Evolutionary conservation across 192 early-diverging fungal genomes (phyloP).

Genomic region (Pecoramyces ruminantium): DNA sequence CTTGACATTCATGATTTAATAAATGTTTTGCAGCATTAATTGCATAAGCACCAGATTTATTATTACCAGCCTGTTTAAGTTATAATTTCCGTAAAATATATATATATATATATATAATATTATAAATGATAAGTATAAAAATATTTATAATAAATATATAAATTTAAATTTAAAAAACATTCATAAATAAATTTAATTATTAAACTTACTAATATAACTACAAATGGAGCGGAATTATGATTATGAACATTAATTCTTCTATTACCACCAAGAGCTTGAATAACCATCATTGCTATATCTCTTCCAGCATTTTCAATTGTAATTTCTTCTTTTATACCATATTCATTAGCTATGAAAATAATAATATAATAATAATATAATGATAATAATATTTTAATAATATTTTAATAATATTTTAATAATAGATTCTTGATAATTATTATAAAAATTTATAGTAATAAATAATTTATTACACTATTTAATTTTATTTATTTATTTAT

Average conservation of each 20-base stretch:
- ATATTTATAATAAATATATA: no score
- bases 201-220: conserved; percentile 33
- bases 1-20: conserved; percentile 58
- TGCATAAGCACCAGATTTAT: conserved; percentile 50
- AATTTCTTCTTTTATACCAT: conserved; percentile 48
- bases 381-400: no score
- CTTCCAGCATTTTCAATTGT: conserved; percentile 69
- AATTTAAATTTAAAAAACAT: no score
- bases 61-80: conserved; percentile 35
- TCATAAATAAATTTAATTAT: no score
- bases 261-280: conserved; percentile 53
- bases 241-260: conserved; percentile 59
- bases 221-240: conserved; percentile 51
- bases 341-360: conserved; percentile 20
- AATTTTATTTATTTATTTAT: no score
- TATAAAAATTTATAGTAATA: no score
- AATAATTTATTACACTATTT: no score
- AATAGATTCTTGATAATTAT: no score
- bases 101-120: no score
- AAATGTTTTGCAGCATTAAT: conserved; percentile 57
- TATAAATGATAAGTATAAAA: no score
- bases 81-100: no score
- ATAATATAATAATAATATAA: neutral
- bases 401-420: no score
- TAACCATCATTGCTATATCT: conserved; percentile 46